These are phyloP conservation scores for Epithele typhae DNA, from an alignment of 768 basidiomycete genomes.

Conservation along the genomic window DNA sequence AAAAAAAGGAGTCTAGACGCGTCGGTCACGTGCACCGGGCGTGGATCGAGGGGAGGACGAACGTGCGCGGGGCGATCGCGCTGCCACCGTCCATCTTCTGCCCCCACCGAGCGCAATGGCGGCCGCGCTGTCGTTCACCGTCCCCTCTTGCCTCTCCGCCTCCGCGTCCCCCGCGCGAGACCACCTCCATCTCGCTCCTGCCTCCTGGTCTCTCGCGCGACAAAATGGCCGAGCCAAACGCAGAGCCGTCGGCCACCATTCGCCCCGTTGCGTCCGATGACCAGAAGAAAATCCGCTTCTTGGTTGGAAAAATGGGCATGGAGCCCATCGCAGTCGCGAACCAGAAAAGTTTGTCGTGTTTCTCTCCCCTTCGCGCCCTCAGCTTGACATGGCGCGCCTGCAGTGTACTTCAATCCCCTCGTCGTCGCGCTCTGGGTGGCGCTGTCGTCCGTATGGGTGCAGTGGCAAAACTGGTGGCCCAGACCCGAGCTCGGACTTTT, in stretches of 20 bases:
- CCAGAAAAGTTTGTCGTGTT: slow-evolving; percentile 39
- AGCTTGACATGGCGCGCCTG: not conserved
- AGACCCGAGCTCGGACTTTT: slow-evolving; percentile 36
- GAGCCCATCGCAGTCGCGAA: slow-evolving; percentile 69
- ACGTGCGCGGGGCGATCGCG: too few relatives aligned
- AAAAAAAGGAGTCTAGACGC: too few relatives aligned
- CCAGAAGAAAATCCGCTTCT: slow-evolving; percentile 57
- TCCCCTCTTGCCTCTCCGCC: too few relatives aligned
- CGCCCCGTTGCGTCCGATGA: slow-evolving; percentile 49
- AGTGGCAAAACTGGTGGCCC: slow-evolving; percentile 69
- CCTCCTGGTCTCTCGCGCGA: too few relatives aligned
- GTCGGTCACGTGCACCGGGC: too few relatives aligned
- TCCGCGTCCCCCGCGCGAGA: too few relatives aligned
- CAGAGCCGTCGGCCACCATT: slow-evolving; percentile 29
- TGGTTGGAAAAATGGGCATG: slow-evolving; percentile 61
- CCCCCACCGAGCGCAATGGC: too few relatives aligned
- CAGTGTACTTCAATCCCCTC: slow-evolving; percentile 57
- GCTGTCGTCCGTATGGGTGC: slow-evolving; percentile 53
- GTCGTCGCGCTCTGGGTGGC: slow-evolving; percentile 57
- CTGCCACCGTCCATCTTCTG: too few relatives aligned
- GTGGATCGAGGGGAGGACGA: too few relatives aligned
- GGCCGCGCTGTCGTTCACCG: too few relatives aligned
- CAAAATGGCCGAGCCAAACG: too few relatives aligned
- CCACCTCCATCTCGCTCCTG: too few relatives aligned
- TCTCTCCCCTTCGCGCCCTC: not conserved